A percentile compares a stretch with the other conserved stretches of the same genome.
Conservation (phyloP, 805 yeast species). For the Teunomyces atbi region DNA sequence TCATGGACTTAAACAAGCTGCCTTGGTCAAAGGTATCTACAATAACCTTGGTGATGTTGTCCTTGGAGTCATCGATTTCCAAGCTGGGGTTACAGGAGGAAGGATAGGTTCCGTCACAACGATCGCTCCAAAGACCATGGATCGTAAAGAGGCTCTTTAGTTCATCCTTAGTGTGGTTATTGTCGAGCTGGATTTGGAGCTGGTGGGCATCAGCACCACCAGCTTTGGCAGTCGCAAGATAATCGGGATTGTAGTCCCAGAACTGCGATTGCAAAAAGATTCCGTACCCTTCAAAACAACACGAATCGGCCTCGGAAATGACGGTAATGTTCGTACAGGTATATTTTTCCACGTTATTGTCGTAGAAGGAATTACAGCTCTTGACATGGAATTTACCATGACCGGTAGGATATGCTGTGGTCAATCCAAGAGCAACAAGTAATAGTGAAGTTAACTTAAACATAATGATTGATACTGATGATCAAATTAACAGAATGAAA, state of each 20-base stretch:
- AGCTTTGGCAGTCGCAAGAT: constrained; percentile 9
- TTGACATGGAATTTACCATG: constrained; percentile 11
- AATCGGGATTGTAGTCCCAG: constrained; percentile 34
- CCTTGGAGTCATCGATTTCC: constrained; percentile 26
- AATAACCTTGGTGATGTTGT: constrained; percentile 26
- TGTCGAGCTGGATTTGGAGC: not conserved
- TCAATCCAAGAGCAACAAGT: constrained; percentile 3
- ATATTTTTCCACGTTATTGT: constrained; percentile 12
- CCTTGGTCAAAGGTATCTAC: constrained; percentile 25
- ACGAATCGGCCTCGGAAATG: constrained; percentile 44
- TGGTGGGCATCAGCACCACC: constrained; percentile 7
- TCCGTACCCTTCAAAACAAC: constrained; percentile 43
- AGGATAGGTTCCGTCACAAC: constrained; percentile 39
- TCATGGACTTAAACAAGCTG: constrained; percentile 28
- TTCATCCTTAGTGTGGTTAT: constrained; percentile 2
- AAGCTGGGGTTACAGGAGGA: constrained; percentile 35
- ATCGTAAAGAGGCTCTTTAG: constrained; percentile 37
- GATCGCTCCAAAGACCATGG: constrained; percentile 46
- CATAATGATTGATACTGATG: not conserved
- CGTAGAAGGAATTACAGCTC: constrained; percentile 15
- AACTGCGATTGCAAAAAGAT: constrained; percentile 42
- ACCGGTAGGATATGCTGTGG: constrained; percentile 4
- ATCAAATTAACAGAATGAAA: not conserved
- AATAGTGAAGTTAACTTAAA: not conserved
- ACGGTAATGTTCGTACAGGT: constrained; percentile 21